A percentile compares a stretch with the other conserved stretches of the same genome.
phyloP scores from a whole-genome alignment of 345 rosid genomes.

The Salix brachista region DNA sequence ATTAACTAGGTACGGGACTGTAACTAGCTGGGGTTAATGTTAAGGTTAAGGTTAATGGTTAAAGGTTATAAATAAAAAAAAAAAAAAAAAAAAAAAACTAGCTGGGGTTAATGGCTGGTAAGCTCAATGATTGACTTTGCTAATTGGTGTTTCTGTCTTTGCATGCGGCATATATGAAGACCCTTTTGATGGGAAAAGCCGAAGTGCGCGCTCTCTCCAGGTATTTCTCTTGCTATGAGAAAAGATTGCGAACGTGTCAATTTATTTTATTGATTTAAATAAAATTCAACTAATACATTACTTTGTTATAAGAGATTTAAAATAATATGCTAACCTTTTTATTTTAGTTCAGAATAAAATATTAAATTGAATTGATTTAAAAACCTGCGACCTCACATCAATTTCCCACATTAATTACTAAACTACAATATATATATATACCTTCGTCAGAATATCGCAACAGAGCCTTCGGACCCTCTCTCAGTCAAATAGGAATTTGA shows the following conservation, averaged over 20 bases:
- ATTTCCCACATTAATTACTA: too few species aligned
- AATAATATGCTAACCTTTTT: too few species aligned
- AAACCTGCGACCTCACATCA: too few species aligned
- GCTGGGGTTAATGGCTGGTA: conserved; percentile 33
- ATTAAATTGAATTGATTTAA: too few species aligned
- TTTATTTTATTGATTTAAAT: background rate
- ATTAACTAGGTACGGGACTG: conserved; percentile 16
- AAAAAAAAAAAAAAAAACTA: too few species aligned
- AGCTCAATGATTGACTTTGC: conserved; percentile 11
- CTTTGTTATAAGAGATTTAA: too few species aligned
- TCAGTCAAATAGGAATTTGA: background rate
- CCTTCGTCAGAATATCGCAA: background rate
- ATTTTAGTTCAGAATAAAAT: too few species aligned
- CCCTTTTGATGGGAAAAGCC: background rate
- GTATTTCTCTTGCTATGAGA: background rate
- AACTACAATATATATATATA: background rate
- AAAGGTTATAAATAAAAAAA: too few species aligned
- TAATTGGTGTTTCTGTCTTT: background rate
- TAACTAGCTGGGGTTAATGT: conserved; percentile 27
- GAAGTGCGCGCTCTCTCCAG: background rate
- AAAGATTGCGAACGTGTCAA: background rate
- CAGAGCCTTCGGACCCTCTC: background rate
- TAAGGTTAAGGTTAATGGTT: too few species aligned
- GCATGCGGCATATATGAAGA: conserved; percentile 2
- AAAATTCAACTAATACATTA: background rate